These are phyloP conservation scores for Biscogniauxia sp. DNA, from an alignment of 2,329 filamentous ascomycete genomes.

Conservation along the genomic window DNA sequence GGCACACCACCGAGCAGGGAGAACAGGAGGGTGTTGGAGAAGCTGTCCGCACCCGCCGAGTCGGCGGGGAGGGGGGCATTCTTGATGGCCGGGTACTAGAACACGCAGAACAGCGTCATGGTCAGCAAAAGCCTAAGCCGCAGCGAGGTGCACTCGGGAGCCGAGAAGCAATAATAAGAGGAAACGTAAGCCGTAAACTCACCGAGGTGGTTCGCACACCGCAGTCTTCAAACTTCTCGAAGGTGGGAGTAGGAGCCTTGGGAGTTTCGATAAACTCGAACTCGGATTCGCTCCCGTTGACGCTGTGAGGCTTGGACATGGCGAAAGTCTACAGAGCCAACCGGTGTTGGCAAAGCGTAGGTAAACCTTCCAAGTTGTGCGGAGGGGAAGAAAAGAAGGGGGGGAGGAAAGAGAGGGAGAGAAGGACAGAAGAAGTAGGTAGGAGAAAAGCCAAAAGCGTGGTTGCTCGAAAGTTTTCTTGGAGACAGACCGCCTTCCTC, in stretches of 20 bases:
- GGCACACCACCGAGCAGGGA: conserved; percentile 69
- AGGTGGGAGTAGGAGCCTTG: conserved; percentile 46
- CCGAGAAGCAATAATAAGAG: background rate
- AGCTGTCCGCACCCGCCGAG: conserved; percentile 76
- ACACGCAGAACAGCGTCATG: background rate
- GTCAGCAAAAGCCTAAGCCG: background rate
- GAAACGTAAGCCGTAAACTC: conserved; percentile 27
- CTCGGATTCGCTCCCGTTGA: conserved; percentile 48
- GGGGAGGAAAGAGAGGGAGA: background rate
- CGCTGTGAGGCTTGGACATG: conserved; percentile 49
- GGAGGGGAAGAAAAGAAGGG: conserved; percentile 12
- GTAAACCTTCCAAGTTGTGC: conserved; percentile 9
- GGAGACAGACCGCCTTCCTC: conserved; percentile 25
- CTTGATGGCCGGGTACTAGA: conserved; percentile 81
- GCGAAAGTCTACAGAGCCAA: conserved; percentile 32
- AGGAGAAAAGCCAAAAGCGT: conserved; percentile 6
- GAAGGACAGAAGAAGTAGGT: conserved; percentile 15
- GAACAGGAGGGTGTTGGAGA: conserved; percentile 79
- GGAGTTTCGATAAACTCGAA: conserved; percentile 66
- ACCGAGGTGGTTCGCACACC: conserved; percentile 56
- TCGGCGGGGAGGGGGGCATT: conserved; percentile 94
- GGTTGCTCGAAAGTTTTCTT: conserved; percentile 14
- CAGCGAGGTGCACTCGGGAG: background rate
- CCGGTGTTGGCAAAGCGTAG: conserved; percentile 16
- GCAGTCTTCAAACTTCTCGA: conserved; percentile 52